Evolutionary conservation across 2,329 filamentous ascomycete genomes (phyloP), one percentile per base, ranked within the genome.

Genomic region (Thelonectria rubi): DNA sequence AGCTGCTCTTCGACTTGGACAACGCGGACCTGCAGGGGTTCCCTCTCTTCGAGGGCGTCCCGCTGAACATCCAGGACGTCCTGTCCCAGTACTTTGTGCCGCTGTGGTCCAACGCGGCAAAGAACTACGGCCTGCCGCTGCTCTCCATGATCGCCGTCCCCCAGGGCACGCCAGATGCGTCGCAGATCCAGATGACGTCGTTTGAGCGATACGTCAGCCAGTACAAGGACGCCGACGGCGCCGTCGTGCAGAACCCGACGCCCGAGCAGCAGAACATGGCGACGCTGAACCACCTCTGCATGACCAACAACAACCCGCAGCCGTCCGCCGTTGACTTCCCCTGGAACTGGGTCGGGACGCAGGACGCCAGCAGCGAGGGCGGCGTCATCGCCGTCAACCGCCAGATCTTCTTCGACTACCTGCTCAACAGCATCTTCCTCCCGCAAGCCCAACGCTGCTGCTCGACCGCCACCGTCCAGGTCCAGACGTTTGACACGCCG

Each of bases 1-100:
- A 60, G 39, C 37, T 60, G 43, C 18, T 60, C 3, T 24, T 55
- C 20, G 50, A 60, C 37, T 12, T 60, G 32, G 46, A 55, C 45
- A 42, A 45, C 34, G 40, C 46, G 6, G 43, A 9, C 2, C 7
- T 60, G 34, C 58, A 55, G 26, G 37, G 6, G 39, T 34, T 46
- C 3, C 58, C 51, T n/a, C 30, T 15, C 17, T 50, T 60, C 20
- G 46, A 39, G 30, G 46, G 45, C 14, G 12, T 48, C 21, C 57
- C 42, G 12, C 12, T 8, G 10, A 5, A 5, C 2, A 15, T 26
- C 10, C 21, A 40, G 9, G 3, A 14, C 12, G n/a, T 60, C 17
- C 20, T 60, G 26, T 2, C 47, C 5, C 18, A 40, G 17, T 48
- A 2, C 12, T 54, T 60, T n/a, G 18, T 39, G 14, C 4, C 14